Conservation (phyloP, 2,329 filamentous ascomycete species). For the Metarhizium album region DNA sequence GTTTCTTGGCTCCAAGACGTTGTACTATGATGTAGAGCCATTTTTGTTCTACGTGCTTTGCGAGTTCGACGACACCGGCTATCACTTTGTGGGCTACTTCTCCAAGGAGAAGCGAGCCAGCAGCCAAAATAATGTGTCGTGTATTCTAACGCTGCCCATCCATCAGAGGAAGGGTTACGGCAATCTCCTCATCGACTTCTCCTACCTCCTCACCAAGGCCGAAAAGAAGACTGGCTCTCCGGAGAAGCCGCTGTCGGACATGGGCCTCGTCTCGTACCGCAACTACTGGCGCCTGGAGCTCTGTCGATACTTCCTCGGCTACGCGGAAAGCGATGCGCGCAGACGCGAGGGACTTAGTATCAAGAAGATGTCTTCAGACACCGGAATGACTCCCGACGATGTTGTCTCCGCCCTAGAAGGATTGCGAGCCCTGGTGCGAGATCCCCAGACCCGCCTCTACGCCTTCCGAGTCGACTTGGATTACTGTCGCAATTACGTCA, state of each 20-base stretch:
- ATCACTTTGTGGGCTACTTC: conserved; percentile 98
- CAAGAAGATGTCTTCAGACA: conserved; percentile 69
- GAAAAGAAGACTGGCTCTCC: conserved; percentile 92
- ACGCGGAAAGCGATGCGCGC: conserved; percentile 18
- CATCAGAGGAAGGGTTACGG: conserved; percentile 97
- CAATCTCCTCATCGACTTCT: conserved; percentile 94
- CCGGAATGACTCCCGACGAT: conserved; percentile 92
- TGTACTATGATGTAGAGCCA: conserved; percentile 96
- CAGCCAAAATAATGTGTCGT: conserved; percentile 94
- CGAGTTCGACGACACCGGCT: conserved; percentile 82
- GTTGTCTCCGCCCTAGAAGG: conserved; percentile 90
- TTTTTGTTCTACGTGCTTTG: conserved; percentile 97
- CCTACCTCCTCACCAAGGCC: conserved; percentile 85
- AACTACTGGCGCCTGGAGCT: conserved; percentile 93
- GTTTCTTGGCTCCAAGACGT: conserved; percentile 95
- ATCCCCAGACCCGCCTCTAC: conserved; percentile 80
- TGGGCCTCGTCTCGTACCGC: conserved; percentile 93
- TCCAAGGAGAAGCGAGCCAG: conserved; percentile 95
- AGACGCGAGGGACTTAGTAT: conserved; percentile 44
- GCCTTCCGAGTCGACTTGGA: conserved; percentile 77
- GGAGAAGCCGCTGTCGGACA: conserved; percentile 94
- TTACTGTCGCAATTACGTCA: conserved; percentile 79
- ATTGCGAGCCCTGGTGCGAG: conserved; percentile 76
- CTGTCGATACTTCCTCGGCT: conserved; percentile 67
- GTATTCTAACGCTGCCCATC: conserved; percentile 89